Evolutionary conservation across 768 basidiomycete species (phyloP).

Genomic region (Pisolithus tinctorius): DNA sequence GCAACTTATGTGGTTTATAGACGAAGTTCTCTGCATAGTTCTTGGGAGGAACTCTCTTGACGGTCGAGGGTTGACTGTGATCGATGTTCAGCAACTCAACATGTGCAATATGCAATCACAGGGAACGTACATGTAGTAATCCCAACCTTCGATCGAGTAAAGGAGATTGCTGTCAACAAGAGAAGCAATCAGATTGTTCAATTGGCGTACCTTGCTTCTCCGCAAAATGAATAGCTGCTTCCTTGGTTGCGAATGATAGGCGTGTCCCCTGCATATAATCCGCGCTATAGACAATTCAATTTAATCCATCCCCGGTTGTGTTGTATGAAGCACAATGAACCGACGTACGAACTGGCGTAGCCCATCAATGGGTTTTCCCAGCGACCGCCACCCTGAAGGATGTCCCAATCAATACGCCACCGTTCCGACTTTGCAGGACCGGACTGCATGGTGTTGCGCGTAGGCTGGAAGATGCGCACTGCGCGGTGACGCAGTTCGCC

Average conservation of each 20-base stretch:
- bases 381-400: constrained; percentile 78
- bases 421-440: constrained; percentile 77
- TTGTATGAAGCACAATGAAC: not conserved
- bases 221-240: constrained; percentile 90
- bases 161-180: not conserved
- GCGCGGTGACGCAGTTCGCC: constrained; percentile 80
- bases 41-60: constrained; percentile 75
- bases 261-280: constrained; percentile 95
- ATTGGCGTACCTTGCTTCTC: constrained; percentile 81
- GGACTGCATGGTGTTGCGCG: constrained; percentile 93
- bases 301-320: not conserved
- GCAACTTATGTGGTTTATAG: constrained; percentile 71
- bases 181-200: not conserved
- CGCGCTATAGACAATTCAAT: constrained; percentile 42
- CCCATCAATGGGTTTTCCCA: constrained; percentile 99
- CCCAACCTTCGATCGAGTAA: constrained; percentile 60
- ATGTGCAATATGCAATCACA: constrained; percentile 2
- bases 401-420: constrained; percentile 95
- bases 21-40: constrained; percentile 89
- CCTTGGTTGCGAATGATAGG: constrained; percentile 75
- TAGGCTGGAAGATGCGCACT: constrained; percentile 89
- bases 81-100: constrained; percentile 2
- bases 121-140: constrained; percentile 75
- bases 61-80: constrained; percentile 48
- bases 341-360: constrained; percentile 86